A percentile compares a stretch with the other conserved stretches of the same genome.
Evolutionary conservation across 2,329 filamentous ascomycete genomes (phyloP).

Genomic region (Paracoccidioides brasiliensis): DNA sequence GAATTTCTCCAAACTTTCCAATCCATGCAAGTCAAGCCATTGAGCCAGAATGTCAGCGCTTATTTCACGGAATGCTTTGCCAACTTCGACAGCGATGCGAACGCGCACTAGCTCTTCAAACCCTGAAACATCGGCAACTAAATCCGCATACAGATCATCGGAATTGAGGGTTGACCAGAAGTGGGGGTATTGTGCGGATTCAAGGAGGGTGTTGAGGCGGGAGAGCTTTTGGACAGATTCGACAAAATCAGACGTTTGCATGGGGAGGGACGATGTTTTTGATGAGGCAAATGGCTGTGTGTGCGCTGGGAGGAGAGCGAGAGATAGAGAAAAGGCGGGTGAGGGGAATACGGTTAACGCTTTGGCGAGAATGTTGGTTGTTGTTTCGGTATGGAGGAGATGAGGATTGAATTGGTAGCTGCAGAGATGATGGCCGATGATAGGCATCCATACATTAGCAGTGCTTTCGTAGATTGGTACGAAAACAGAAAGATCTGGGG

Average conservation of each 20-base stretch:
- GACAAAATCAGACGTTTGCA: constrained; percentile 44
- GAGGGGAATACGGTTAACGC: constrained; percentile 93
- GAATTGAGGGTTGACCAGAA: constrained; percentile 92
- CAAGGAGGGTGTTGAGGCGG: constrained; percentile 71
- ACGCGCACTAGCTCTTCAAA: constrained; percentile 92
- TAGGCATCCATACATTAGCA: background rate
- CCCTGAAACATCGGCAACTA: constrained; percentile 84
- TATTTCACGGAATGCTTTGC: constrained; percentile 65
- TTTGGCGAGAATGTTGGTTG: constrained; percentile 98
- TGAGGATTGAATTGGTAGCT: constrained; percentile 99
- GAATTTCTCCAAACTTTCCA: constrained; percentile 60
- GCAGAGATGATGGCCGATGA: background rate
- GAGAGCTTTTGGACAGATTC: constrained; percentile 86
- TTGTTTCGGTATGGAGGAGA: constrained; percentile 89
- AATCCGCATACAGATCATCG: constrained; percentile 89
- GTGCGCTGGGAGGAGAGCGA: constrained; percentile 84
- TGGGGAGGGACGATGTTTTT: constrained; percentile 28
- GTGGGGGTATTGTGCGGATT: constrained; percentile 73
- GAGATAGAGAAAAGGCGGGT: constrained; percentile 83
- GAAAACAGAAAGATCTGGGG: background rate
- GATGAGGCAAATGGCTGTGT: constrained; percentile 51
- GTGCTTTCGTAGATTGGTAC: background rate
- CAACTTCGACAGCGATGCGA: constrained; percentile 76
- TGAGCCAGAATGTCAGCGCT: constrained; percentile 54
- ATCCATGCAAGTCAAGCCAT: constrained; percentile 58